Percentiles rank a stretch among this genome's conserved stretches.
These are phyloP conservation scores for Hygrocybe punicea DNA, from an alignment of 768 basidiomycete species.

Conservation along the genomic window DNA sequence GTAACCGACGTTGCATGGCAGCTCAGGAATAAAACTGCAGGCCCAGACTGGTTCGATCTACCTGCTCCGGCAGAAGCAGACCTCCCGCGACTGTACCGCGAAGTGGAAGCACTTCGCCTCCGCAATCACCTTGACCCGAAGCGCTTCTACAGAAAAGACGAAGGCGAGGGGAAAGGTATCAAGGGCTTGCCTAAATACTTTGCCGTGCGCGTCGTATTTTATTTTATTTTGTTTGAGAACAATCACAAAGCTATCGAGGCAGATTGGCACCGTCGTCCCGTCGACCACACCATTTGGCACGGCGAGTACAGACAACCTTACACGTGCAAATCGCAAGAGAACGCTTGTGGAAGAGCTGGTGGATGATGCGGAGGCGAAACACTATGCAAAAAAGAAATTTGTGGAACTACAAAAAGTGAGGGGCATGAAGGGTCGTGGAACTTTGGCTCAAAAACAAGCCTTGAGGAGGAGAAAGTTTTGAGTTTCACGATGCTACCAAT, in stretches of 20 bases:
- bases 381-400: constrained; percentile 92
- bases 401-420: constrained; percentile 67
- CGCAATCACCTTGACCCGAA: constrained; percentile 90
- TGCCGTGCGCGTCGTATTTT: constrained; percentile 53
- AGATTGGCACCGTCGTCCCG: constrained; percentile 80
- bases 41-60: constrained; percentile 83
- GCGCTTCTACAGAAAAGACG: constrained; percentile 84
- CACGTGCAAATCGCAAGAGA: constrained; percentile 67
- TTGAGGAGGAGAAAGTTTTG: constrained; percentile 70
- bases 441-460: constrained; percentile 61
- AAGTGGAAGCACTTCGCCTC: constrained; percentile 83
- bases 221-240: constrained; percentile 4
- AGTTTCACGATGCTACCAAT: too few species aligned
- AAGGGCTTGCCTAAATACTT: constrained; percentile 87
- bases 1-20: constrained; percentile 24
- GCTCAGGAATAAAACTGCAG: constrained; percentile 71
- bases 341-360: constrained; percentile 86
- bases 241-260: constrained; percentile 5
- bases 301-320: constrained; percentile 66
- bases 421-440: constrained; percentile 67
- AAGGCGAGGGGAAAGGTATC: constrained; percentile 79
- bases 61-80: constrained; percentile 80
- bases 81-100: constrained; percentile 72
- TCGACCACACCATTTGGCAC: constrained; percentile 70
- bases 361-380: constrained; percentile 79